Percentiles rank a stretch among this genome's conserved stretches.
Evolutionary conservation across 257 asterid species (phyloP).

Genomic region (Avicennia marina): DNA sequence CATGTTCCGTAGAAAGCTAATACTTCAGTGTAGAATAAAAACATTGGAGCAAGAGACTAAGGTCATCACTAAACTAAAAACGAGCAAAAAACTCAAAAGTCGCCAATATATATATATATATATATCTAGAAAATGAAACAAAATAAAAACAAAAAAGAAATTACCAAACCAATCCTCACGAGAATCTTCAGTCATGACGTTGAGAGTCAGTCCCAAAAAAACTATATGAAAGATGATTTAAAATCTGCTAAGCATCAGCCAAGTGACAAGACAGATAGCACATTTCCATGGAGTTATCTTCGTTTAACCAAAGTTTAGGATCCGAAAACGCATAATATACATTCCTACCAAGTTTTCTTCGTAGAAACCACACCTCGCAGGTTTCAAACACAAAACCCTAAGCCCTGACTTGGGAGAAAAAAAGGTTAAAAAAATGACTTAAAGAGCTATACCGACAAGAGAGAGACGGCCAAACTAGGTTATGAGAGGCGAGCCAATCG

Average conservation of each 20-base stretch:
- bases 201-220: too few species aligned
- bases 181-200: too few species aligned
- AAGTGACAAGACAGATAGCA: slow-evolving; percentile 1
- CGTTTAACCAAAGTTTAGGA: background rate
- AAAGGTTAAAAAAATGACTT: background rate
- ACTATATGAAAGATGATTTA: too few species aligned
- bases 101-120: too few species aligned
- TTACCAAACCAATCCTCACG: too few species aligned
- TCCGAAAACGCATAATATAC: background rate
- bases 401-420: background rate
- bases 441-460: slow-evolving; percentile 52
- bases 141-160: too few species aligned
- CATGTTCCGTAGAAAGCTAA: too few species aligned
- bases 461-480: slow-evolving; percentile 60
- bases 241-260: background rate
- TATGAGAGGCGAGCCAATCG: slow-evolving; percentile 71
- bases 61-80: too few species aligned
- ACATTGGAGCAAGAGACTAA: too few species aligned
- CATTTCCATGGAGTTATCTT: background rate
- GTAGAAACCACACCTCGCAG: background rate
- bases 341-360: background rate
- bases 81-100: too few species aligned
- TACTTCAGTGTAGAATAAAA: too few species aligned
- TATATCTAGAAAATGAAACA: too few species aligned
- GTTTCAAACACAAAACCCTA: slow-evolving; percentile 24